Percentiles rank a stretch among this genome's conserved stretches.
These are phyloP conservation scores for Solanum hybrid DNA, from an alignment of 305 asterid species.

Conservation along the genomic window DNA sequence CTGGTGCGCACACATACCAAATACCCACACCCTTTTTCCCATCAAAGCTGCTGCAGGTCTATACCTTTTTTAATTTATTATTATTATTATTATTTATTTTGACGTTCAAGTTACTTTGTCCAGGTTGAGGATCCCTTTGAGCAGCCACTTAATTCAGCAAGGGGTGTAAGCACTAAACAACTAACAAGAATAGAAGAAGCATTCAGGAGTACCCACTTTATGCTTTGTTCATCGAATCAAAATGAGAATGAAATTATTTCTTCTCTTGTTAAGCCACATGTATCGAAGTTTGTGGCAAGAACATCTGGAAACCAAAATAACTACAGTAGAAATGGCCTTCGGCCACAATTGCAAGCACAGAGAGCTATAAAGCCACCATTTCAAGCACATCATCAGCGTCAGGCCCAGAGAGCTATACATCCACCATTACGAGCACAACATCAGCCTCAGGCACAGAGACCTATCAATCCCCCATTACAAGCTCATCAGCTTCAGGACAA, in stretches of 20 bases:
- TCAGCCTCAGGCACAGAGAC: neutral
- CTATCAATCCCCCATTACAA: neutral
- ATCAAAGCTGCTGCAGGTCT: neutral
- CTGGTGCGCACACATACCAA: neutral
- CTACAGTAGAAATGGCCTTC: conserved; percentile 19
- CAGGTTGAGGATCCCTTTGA: conserved; percentile 99
- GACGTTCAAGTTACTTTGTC: conserved; percentile 3
- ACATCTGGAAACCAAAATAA: conserved; percentile 17
- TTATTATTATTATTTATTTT: neutral
- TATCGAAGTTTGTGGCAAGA: conserved; percentile 21
- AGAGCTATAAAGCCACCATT: neutral
- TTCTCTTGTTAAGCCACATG: conserved; percentile 45
- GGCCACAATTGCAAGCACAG: conserved; percentile 15
- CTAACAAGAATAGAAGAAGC: conserved; percentile 47
- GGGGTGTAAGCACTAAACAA: conserved; percentile 49
- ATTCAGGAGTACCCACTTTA: conserved; percentile 34
- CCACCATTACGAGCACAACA: conserved; percentile 10
- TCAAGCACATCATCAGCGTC: neutral
- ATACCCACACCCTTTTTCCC: neutral
- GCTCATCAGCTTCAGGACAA: neutral
- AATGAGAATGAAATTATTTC: conserved; percentile 21
- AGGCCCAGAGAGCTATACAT: neutral
- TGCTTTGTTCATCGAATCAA: conserved; percentile 35
- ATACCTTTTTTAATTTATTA: neutral
- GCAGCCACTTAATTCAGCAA: conserved; percentile 76